Base-by-base conservation (phyloP, 2,329 filamentous ascomycete genomes). In the Ascochyta clinopodiicola region DNA sequence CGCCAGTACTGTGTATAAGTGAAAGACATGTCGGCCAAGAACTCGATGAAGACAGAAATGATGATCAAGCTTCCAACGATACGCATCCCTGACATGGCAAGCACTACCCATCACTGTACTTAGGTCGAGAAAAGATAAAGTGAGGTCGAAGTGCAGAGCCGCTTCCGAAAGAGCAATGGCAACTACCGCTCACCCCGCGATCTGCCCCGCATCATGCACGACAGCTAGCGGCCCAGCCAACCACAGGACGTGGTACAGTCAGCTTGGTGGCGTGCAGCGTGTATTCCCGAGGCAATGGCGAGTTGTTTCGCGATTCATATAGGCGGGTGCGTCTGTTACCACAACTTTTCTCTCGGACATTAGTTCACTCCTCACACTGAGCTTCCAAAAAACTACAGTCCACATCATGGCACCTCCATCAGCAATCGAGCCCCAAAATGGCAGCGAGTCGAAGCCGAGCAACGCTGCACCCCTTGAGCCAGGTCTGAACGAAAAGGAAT, bases 391-490 rank as follows among this genome's bases (percentile, higher is more conserved):
- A 19, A 9, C 9, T 17, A 44, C 17, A 5, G 10, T 15, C 40
- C 15, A 35, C 37, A 40, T 9, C 32, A 69, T 71, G 69, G 53
- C 69, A 12, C 73, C 73, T 24, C 73, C 73, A 21, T 72, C 72
- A 12, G 73, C 73, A 37, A 70, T 62, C 19, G 64, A 69, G 43
- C 60, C 70, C 4, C 60, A 64, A 25, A 64, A 63, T 56, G 64
- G 61, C 42, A 60, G 62, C 34, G 62, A 63, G 12, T 52, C 51
- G 8, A 73, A 69, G 56, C 61, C 64, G 7, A 67, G 69, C n/a
- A 69, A 65, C 21, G 54, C 59, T 27, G 68, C 69, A 9, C 64
- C 73, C 2, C 67, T 67, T 8, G 72, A 75, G 51, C 71, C 73
- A 36, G 73, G 71, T 4, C 46, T 74, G 35, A 68, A 60, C 40